phyloP scores from a whole-genome alignment of 768 basidiomycete genomes.

The Boletus sp. region DNA sequence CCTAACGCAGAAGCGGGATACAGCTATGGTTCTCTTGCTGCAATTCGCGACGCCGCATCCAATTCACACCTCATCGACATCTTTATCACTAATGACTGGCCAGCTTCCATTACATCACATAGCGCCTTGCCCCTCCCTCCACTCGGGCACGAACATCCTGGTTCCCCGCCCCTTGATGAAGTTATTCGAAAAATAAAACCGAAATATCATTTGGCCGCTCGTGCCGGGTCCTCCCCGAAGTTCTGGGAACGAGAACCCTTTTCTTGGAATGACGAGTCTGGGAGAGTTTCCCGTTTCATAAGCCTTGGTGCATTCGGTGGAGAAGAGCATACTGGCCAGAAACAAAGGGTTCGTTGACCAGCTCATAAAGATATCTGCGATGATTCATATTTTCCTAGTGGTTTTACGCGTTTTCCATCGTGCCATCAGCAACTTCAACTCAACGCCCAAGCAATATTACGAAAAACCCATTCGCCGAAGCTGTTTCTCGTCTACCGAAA shows the following conservation, averaged over 20 bases:
- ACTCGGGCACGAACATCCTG: constrained; percentile 39
- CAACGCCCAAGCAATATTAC: constrained; percentile 61
- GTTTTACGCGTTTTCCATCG: constrained; percentile 95
- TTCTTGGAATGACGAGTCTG: constrained; percentile 70
- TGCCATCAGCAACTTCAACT: constrained; percentile 44
- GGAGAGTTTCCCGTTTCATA: constrained; percentile 70
- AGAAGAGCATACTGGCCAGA: constrained; percentile 56
- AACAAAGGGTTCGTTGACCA: constrained; percentile 66
- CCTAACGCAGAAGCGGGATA: constrained; percentile 39
- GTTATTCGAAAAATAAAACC: constrained; percentile 66
- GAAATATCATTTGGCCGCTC: constrained; percentile 81
- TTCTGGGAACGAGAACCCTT: constrained; percentile 98
- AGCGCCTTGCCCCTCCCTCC: constrained; percentile 51
- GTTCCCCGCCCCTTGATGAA: constrained; percentile 61
- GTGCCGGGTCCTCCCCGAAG: constrained; percentile 57
- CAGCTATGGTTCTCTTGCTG: constrained; percentile 61
- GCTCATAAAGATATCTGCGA: constrained; percentile 1
- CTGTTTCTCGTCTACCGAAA: constrained; percentile 42
- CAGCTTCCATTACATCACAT: constrained; percentile 57
- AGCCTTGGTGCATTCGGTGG: constrained; percentile 87
- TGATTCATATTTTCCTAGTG: constrained; percentile 50
- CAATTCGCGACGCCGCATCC: constrained; percentile 59
- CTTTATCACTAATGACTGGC: constrained; percentile 78
- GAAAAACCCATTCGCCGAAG: constrained; percentile 63
- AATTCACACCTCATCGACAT: constrained; percentile 73